phyloP scores from a whole-genome alignment of 2,329 filamentous ascomycete genomes.

The Xylariaceae sp. region DNA sequence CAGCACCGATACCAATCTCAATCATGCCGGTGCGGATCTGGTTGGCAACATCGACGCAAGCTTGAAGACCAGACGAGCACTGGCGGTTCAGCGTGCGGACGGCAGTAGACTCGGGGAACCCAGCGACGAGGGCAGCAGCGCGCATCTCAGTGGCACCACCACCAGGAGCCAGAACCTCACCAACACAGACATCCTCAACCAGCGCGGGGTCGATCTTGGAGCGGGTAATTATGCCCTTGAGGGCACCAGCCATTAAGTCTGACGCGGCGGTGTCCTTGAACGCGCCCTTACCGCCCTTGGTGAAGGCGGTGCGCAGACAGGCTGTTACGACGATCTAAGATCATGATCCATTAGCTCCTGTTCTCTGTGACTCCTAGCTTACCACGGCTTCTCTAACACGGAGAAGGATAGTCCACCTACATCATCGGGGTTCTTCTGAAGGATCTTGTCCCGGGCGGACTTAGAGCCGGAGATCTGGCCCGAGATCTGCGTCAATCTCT shows the following conservation, averaged over 20 bases:
- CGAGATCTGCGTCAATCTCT: slow-evolving; percentile 55
- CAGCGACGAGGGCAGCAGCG: slow-evolving; percentile 82
- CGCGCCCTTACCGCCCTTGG: slow-evolving; percentile 84
- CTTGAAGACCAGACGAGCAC: slow-evolving; percentile 89
- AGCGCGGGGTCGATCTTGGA: slow-evolving; percentile 83
- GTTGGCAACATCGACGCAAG: slow-evolving; percentile 90
- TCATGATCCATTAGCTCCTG: slow-evolving; percentile 4
- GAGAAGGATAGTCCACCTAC: slow-evolving; percentile 35
- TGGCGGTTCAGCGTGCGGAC: slow-evolving; percentile 88
- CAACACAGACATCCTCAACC: slow-evolving; percentile 90
- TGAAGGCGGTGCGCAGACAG: slow-evolving; percentile 85
- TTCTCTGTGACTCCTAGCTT: neutral
- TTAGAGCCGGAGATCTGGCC: slow-evolving; percentile 51
- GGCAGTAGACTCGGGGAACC: slow-evolving; percentile 80
- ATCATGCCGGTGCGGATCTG: slow-evolving; percentile 90
- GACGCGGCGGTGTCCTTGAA: slow-evolving; percentile 92
- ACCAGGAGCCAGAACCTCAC: slow-evolving; percentile 84
- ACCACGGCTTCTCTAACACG: neutral
- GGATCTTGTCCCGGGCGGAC: slow-evolving; percentile 49
- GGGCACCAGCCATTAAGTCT: slow-evolving; percentile 78
- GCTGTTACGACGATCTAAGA: slow-evolving; percentile 79
- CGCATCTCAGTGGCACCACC: slow-evolving; percentile 97
- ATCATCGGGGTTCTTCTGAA: slow-evolving; percentile 64
- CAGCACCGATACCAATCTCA: slow-evolving; percentile 86
- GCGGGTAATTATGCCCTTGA: slow-evolving; percentile 74